Base-by-base conservation (phyloP, 495 filamentous ascomycete species). In the Amorphotheca resinae region DNA sequence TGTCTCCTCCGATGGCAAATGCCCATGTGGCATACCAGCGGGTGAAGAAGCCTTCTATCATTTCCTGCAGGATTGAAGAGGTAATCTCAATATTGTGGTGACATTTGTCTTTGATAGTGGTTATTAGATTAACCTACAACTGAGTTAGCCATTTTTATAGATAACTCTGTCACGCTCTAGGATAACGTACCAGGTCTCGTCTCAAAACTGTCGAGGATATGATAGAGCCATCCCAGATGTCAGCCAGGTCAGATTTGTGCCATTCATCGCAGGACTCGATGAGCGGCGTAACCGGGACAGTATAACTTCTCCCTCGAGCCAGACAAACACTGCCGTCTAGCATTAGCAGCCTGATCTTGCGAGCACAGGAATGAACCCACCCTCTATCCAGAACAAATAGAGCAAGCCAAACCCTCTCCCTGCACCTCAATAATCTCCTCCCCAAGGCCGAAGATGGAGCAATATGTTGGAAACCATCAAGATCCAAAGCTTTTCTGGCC, bases 321-420 rank as follows among this genome's bases (percentile, higher is more conserved):
- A 84, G 58, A 43, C 79, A 82, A 44, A 82, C 78, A 17, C 77
- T 80, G 45, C 7, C 44, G 6, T 20, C 41, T 33, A 7, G 28
- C 15, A 50, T 51, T 34, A 15, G 2, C 12, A 38, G 6, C 8
- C 2, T 7, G 18, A 20, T 11, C 18, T n/a, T n/a, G n/a, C n/a
- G n/a, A n/a, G 17, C 31, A 25, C 4, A 5, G 22, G 18, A 8
- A 23, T n/a, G 38, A 21, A 49, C 57, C 51, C 59, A 78, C 76
- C 79, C 79, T 60, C 80, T 64, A 45, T 84, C 79, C n/a, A 84
- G 68, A 11, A 82, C 77, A 54, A 80, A 84, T 11, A 84, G 59
- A 1, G 79, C 72, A 43, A 84, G 68, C 78, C 79, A 84, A 11
- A 74, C 69, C 44, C 80, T 67, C 57, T 84, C 80, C 30, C 80